These are phyloP conservation scores for Zea mays DNA, from an alignment of 176 grass and related monocot genomes.

Conservation along the genomic window Zm-B73-REFERENCE-NAM-5.0 NC_050102.1:138893001-138893500, in stretches of 20 bases:
- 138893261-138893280: constrained; percentile 66
- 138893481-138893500: constrained; percentile 82
- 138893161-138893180: constrained; percentile 84
- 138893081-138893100: constrained; percentile 28
- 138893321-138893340: constrained; percentile 69
- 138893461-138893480: constrained; percentile 95
- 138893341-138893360: constrained; percentile 60
- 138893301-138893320: constrained; percentile 71
- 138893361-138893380: constrained; percentile 93
- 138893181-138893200: constrained; percentile 89
- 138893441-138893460: constrained; percentile 94
- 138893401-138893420: constrained; percentile 88
- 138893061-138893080: background rate
- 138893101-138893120: background rate
- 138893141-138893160: constrained; percentile 78
- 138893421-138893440: constrained; percentile 86
- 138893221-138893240: constrained; percentile 73
- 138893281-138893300: constrained; percentile 83
- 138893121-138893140: constrained; percentile 44
- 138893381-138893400: constrained; percentile 88
- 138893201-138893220: constrained; percentile 73
- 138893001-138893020: background rate
- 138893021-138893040: background rate
- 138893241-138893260: constrained; percentile 75
- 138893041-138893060: background rate